phyloP scores from a whole-genome alignment of 2,329 filamentous ascomycete genomes.

The Fusarium sp. region DNA sequence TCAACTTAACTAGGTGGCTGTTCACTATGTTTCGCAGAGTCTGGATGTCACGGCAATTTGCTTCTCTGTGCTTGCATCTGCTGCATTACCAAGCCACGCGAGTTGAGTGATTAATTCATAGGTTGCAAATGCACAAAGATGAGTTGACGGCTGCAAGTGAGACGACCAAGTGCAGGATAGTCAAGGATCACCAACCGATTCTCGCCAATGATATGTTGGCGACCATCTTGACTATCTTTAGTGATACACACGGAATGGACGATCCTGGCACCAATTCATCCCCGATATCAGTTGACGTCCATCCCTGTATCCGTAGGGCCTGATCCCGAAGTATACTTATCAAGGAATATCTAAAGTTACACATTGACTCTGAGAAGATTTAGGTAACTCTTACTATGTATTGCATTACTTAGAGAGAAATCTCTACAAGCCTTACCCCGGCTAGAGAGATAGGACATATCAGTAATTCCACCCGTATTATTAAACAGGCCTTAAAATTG shows the following conservation, averaged over 20 bases:
- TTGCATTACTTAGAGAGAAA: too few species aligned
- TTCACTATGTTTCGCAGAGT: constrained; percentile 12
- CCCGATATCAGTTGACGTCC: not conserved
- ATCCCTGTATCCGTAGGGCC: too few species aligned
- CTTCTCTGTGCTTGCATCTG: constrained; percentile 27
- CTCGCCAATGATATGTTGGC: constrained; percentile 20
- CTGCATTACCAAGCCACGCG: constrained; percentile 24
- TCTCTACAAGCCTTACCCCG: too few species aligned
- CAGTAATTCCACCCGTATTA: not conserved
- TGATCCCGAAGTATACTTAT: too few species aligned
- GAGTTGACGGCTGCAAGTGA: constrained; percentile 28
- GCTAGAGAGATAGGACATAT: too few species aligned
- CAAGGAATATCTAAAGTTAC: too few species aligned
- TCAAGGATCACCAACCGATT: constrained; percentile 22
- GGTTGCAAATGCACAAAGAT: constrained; percentile 1
- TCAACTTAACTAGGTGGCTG: not conserved
- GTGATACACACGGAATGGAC: constrained; percentile 1
- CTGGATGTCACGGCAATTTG: constrained; percentile 23
- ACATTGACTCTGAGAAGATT: too few species aligned
- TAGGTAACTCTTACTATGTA: too few species aligned
- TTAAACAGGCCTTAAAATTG: not conserved
- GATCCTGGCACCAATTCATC: not conserved
- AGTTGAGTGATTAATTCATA: constrained; percentile 26
- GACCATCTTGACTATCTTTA: constrained; percentile 14
- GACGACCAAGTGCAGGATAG: constrained; percentile 10